Evolutionary conservation across 2,329 filamentous ascomycete genomes (phyloP).

Genomic region (Sarocladium oryzae): DNA sequence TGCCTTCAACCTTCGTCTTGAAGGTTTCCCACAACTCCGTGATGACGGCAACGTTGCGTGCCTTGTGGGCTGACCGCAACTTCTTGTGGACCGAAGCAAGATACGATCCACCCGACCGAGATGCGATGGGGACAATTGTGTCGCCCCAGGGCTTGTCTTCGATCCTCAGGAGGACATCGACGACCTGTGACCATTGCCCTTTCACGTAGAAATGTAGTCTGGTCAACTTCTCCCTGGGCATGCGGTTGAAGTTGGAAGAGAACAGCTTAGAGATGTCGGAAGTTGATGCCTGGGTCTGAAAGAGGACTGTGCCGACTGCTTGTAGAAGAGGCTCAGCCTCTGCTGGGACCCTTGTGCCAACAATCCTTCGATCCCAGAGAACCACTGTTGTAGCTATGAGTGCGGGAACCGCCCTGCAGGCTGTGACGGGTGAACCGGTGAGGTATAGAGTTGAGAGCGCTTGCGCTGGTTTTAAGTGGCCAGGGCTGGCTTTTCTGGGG

Average conservation of each 20-base stretch:
- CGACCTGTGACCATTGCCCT: slow-evolving; percentile 21
- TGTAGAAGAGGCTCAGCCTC: slow-evolving; percentile 2
- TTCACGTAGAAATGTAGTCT: slow-evolving; percentile 21
- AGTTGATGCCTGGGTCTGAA: background rate
- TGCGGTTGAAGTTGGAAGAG: slow-evolving; percentile 6
- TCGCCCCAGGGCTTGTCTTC: slow-evolving; percentile 18
- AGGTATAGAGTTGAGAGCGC: background rate
- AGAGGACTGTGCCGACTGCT: slow-evolving; percentile 7
- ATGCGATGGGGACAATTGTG: background rate
- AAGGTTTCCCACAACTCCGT: slow-evolving; percentile 28
- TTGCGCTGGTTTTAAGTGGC: background rate
- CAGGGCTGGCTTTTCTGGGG: background rate
- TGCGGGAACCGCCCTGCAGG: slow-evolving; percentile 21
- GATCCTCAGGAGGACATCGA: slow-evolving; percentile 18
- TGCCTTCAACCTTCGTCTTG: slow-evolving; percentile 17
- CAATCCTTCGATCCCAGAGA: slow-evolving; percentile 19
- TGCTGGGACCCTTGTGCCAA: slow-evolving; percentile 12
- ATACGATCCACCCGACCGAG: slow-evolving; percentile 2
- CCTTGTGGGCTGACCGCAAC: slow-evolving; percentile 22
- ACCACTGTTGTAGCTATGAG: slow-evolving; percentile 27
- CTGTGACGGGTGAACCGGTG: background rate
- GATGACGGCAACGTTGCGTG: slow-evolving; percentile 23
- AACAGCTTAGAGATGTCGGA: slow-evolving; percentile 3
- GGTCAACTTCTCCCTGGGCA: slow-evolving; percentile 15
- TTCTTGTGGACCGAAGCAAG: slow-evolving; percentile 20